Percentiles rank a stretch among this genome's conserved stretches.
Conservation (phyloP, 345 rosid species). For the Erucastrum elatum region DNA sequence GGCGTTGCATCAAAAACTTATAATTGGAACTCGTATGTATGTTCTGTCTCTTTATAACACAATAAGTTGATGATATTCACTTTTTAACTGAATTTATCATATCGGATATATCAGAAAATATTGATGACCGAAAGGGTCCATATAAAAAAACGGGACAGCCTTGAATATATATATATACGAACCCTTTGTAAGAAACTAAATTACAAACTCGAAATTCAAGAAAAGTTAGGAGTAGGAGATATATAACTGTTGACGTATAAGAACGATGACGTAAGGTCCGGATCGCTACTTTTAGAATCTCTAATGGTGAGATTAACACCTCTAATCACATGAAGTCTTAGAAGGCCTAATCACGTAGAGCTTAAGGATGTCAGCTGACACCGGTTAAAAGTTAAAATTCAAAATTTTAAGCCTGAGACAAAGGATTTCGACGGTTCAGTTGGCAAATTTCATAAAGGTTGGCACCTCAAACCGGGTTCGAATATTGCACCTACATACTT, state of each 20-base stretch:
- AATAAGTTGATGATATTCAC: neutral
- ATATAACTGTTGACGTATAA: slow-evolving; percentile 76
- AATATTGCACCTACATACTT: no score
- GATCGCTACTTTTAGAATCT: slow-evolving; percentile 78
- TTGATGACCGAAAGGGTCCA: neutral
- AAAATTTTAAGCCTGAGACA: no score
- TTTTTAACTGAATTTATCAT: neutral
- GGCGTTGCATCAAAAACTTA: neutral
- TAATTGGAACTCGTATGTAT: neutral
- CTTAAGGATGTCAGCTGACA: no score
- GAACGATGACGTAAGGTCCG: slow-evolving; percentile 56
- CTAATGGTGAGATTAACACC: slow-evolving; percentile 88
- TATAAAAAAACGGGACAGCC: neutral
- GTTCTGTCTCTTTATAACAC: neutral
- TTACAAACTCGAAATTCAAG: neutral
- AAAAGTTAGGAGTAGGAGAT: neutral
- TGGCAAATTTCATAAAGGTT: no score
- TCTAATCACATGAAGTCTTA: slow-evolving; percentile 63
- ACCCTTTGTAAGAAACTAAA: neutral
- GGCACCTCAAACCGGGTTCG: no score
- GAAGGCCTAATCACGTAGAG: slow-evolving; percentile 51
- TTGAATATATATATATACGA: neutral
- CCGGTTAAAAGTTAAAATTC: no score
- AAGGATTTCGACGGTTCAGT: no score
- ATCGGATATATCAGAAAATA: slow-evolving; percentile 3